A percentile compares a stretch with the other conserved stretches of the same genome.
Evolutionary conservation across 441 rosid genomes (phyloP).

Genomic region (Erodium moschatum): DNA sequence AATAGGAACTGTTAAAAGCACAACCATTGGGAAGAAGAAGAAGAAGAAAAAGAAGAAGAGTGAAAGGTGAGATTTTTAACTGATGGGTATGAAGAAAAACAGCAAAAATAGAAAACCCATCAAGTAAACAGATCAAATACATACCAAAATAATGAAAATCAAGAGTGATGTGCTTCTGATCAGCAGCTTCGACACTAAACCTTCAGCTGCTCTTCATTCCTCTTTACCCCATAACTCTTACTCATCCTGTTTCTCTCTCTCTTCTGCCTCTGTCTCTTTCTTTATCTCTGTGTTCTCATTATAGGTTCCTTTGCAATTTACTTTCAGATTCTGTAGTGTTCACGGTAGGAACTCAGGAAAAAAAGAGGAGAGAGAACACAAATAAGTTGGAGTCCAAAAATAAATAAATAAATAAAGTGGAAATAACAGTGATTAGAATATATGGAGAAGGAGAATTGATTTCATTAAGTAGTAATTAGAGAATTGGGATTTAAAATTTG

Average conservation of each 20-base stretch:
- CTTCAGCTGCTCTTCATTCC: conserved; percentile 49
- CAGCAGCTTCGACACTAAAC: conserved; percentile 41
- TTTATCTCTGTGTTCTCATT: conserved; percentile 10
- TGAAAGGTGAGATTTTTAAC: conserved; percentile 2
- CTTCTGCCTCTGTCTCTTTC: conserved; percentile 18
- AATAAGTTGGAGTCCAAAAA: neutral
- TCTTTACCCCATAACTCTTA: conserved; percentile 34
- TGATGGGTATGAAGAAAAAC: conserved; percentile 4
- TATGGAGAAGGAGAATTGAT: neutral
- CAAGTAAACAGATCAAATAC: conserved; percentile 20
- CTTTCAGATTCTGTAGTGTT: conserved; percentile 30
- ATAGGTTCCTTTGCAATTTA: conserved; percentile 29
- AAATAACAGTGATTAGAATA: neutral
- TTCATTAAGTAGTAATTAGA: neutral
- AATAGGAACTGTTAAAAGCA: neutral
- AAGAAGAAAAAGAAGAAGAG: neutral
- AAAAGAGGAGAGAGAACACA: neutral
- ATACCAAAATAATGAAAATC: conserved; percentile 25
- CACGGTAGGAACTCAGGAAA: neutral
- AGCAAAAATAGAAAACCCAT: neutral
- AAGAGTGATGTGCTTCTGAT: conserved; percentile 18
- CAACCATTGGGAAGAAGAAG: neutral
- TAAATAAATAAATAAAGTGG: neutral
- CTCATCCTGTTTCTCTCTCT: conserved; percentile 16
- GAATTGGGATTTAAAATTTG: neutral